Conservation (phyloP, 2,329 filamentous ascomycete genomes). For the Paracorniculantispora psalliotae region DNA sequence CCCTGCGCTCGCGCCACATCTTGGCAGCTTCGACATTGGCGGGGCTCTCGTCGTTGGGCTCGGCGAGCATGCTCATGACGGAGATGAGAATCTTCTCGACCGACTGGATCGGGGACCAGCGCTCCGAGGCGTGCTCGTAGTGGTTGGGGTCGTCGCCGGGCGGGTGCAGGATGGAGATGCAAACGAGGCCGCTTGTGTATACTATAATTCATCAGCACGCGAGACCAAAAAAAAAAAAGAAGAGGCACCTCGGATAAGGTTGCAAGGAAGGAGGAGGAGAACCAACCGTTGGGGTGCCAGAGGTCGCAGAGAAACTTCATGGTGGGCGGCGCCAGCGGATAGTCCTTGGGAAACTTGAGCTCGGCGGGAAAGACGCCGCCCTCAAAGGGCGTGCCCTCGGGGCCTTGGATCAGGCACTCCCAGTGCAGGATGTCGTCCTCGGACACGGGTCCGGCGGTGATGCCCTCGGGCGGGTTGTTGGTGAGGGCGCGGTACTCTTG, state of each 20-base stretch:
- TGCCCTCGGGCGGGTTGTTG: constrained; percentile 93
- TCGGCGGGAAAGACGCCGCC: constrained; percentile 94
- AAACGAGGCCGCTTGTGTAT: constrained; percentile 86
- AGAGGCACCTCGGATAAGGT: constrained; percentile 5
- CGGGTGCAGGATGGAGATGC: constrained; percentile 96
- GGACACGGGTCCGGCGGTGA: constrained; percentile 85
- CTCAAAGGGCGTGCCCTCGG: constrained; percentile 92
- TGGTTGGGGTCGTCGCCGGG: constrained; percentile 97
- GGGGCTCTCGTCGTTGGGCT: constrained; percentile 94
- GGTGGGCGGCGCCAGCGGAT: constrained; percentile 89
- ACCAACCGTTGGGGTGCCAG: constrained; percentile 89
- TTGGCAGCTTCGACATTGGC: constrained; percentile 95
- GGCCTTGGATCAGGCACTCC: constrained; percentile 94
- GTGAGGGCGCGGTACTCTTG: constrained; percentile 94
- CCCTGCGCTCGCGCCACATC: constrained; percentile 84
- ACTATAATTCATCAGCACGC: constrained; percentile 48
- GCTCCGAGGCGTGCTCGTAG: constrained; percentile 92
- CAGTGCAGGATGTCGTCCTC: constrained; percentile 95
- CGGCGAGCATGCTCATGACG: constrained; percentile 97
- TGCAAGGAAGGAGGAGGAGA: constrained; percentile 2
- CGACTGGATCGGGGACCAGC: constrained; percentile 94
- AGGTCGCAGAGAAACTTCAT: constrained; percentile 95
- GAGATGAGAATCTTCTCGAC: constrained; percentile 96
- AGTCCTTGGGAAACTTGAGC: constrained; percentile 91
- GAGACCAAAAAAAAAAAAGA: background rate